Evolutionary conservation across 2,329 filamentous ascomycete species (phyloP).

Genomic region (Ophiostoma angusticollis): DNA sequence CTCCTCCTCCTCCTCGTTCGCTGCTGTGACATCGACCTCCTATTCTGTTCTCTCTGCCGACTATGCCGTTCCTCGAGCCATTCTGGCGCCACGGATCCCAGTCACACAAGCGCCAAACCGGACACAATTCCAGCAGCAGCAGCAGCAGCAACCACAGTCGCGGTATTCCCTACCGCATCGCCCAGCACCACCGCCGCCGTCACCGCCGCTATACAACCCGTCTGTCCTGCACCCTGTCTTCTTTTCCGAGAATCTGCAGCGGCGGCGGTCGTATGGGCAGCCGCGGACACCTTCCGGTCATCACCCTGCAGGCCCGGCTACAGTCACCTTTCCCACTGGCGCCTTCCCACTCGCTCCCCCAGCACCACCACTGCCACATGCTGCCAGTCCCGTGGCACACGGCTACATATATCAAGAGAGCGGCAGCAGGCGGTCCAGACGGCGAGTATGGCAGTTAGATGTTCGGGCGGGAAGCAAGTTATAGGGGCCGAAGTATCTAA

Average conservation of each 20-base stretch:
- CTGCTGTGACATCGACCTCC: background rate
- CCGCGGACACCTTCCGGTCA: constrained; percentile 20
- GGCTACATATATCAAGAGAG: constrained; percentile 47
- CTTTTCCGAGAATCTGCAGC: constrained; percentile 52
- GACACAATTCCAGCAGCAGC: constrained; percentile 21
- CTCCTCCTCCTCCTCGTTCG: background rate
- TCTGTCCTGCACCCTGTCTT: constrained; percentile 61
- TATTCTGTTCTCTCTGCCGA: constrained; percentile 1
- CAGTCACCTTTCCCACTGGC: constrained; percentile 3
- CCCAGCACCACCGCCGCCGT: background rate
- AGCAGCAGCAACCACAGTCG: constrained; percentile 7
- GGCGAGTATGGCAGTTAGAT: background rate
- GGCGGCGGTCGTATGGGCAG: constrained; percentile 15
- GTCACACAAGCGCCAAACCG: background rate
- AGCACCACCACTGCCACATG: constrained; percentile 17
- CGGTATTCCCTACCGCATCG: background rate
- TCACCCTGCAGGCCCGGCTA: constrained; percentile 14
- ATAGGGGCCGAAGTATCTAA: background rate
- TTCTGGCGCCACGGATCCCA: background rate
- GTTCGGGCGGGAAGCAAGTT: constrained; percentile 3
- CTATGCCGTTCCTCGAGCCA: constrained; percentile 5
- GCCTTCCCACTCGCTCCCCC: constrained; percentile 2
- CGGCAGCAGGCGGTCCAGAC: background rate
- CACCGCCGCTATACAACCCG: constrained; percentile 33
- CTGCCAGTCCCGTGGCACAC: constrained; percentile 36